Evolutionary conservation across 805 yeast genomes (phyloP).

Genomic region (Metschnikowia colocasiae): DNA sequence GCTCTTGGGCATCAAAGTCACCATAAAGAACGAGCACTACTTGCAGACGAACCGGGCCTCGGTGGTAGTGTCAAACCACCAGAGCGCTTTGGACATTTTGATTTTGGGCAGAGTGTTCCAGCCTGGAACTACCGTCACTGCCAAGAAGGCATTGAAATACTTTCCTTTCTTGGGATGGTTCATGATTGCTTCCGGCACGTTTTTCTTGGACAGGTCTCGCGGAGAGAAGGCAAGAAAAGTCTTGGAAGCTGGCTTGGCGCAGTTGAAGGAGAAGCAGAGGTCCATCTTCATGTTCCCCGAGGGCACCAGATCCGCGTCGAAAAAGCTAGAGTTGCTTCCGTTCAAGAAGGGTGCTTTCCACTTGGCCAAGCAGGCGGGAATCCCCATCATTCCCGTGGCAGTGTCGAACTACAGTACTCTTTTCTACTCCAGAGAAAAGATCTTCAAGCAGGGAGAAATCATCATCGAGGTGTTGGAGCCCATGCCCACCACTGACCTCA

Average conservation of each 20-base stretch:
- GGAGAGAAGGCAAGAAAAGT: constrained; percentile 73
- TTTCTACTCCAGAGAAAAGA: constrained; percentile 54
- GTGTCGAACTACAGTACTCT: constrained; percentile 81
- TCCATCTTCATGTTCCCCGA: constrained; percentile 92
- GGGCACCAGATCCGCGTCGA: constrained; percentile 86
- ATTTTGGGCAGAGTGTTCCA: constrained; percentile 84
- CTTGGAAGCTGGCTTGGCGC: constrained; percentile 62
- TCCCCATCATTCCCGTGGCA: constrained; percentile 86
- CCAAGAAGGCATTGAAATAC: constrained; percentile 78
- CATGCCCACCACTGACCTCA: constrained; percentile 61
- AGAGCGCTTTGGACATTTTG: constrained; percentile 80
- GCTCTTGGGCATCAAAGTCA: constrained; percentile 66
- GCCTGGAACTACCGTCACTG: constrained; percentile 84
- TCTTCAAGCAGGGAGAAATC: constrained; percentile 77
- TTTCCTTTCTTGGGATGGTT: constrained; percentile 96
- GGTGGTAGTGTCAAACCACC: constrained; percentile 83
- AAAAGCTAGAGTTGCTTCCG: constrained; percentile 67
- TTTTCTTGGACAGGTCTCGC: constrained; percentile 81
- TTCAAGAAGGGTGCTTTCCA: constrained; percentile 98
- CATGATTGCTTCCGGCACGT: constrained; percentile 86
- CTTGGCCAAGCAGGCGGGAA: constrained; percentile 86
- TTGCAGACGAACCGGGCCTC: constrained; percentile 55
- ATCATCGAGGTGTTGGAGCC: constrained; percentile 79
- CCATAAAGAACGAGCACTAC: constrained; percentile 47
- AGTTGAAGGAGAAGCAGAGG: constrained; percentile 59